Evolutionary conservation across 805 yeast genomes (phyloP), one percentile per base, ranked within the genome.

Genomic region (Blastobotrys peoriensis): DNA sequence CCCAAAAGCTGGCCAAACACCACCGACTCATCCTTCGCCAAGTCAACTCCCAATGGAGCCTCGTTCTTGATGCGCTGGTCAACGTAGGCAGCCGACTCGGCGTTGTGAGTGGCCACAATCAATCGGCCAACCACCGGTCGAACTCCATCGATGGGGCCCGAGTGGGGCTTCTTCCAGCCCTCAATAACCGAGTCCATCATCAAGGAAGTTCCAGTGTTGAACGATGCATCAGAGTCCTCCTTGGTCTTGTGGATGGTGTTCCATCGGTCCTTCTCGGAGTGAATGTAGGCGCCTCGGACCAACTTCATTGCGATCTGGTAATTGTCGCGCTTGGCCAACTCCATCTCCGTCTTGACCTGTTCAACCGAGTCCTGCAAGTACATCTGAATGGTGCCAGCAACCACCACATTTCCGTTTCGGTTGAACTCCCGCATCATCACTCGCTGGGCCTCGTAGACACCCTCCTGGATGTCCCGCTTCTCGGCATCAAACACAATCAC

Each of bases 281-380:
- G 96, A 49, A 89, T 78, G 69, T 89, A 89, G 13, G 98, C 98
- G 52, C 98, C 98, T 65, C 98, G 79, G 15, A 89, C 98, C 44
- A 89, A 74, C 65, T 89, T 89, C 70, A 88, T 70, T 17, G 96
- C 96, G 46, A 88, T 66, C 59, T 83, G 76, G 65, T 89, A 89
- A 43, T 75, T 73, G 42, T 52, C 56, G 44, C 72, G 62, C 46
- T 66, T 54, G 15, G 97, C 96, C 45, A 79, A 68, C 52, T 71
- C 64, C 52, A 77, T 75, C 61, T 89, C 97, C 33, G 66, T 52
- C 25, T 74, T 63, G 51, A 91, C 68, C 53, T 84, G 73, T 17
- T 71, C 71, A 2, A 79, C 62, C 0, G 94, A 79, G 51, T 83
- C 86, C 40, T 80, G 78, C 58, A 91, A 72, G 64, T 89, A 89